Evolutionary conservation across 2,329 filamentous ascomycete genomes (phyloP), one percentile per base, ranked within the genome.

Genomic region (Ophiosphaerella herpotricha): DNA sequence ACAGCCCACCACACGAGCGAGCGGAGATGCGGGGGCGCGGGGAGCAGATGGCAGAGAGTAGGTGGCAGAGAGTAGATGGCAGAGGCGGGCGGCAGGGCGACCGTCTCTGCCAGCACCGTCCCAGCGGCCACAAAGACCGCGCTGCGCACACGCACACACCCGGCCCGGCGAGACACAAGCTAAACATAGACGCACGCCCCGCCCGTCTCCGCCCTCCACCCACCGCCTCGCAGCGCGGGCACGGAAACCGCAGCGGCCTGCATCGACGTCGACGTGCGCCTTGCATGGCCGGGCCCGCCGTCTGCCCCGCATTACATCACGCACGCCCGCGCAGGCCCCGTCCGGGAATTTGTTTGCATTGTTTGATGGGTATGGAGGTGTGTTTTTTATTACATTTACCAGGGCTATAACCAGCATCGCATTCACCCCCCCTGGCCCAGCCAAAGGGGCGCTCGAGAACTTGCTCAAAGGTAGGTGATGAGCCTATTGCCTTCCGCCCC

Each of bases 381-480:
- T 61, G 50, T 55, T 64, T 67, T 70, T 71, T 72, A 72, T 71
- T 72, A 70, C 49, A 56, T 70, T 73, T 72, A 71, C 43, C 59
- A 53, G 66, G 18, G 18, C 18, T 21, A 21, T 64, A 57, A 73
- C 72, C 79, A 76, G 80, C 80, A 82, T 80, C 80, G 54, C 61
- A 72, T 81, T 80, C 79, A 74, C 72, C 66, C 58, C 11, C 26
- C 66, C 48, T 66, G 66, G 69, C 26, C 54, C 57, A 44, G 58
- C 52, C 41, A 64, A 61, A 64, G 65, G 66, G 71, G 64, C 72
- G 70, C 66, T 69, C 62, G 46, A 62, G 61, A 68, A 63, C 52
- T 76, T 74, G 78, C 77, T 74, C 73, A 75, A 78, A 74, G 66
- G 76, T 81, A 81, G 80, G 76, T 72, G 78, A 81, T 81, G 79